Evolutionary conservation across 2,329 filamentous ascomycete genomes (phyloP).

Genomic region (Botrytis fragariae): DNA sequence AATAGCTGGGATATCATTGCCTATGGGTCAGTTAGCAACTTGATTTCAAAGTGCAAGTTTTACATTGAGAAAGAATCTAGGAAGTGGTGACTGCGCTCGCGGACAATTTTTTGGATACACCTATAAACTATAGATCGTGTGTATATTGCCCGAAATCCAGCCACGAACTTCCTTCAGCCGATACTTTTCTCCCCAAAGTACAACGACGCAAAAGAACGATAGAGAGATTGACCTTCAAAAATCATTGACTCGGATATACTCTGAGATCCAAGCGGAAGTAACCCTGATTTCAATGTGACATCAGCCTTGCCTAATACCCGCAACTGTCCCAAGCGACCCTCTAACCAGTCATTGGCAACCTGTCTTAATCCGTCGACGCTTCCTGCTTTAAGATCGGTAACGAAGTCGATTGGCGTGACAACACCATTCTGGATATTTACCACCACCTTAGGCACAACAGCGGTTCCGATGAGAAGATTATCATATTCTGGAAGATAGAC

Average conservation of each 20-base stretch:
- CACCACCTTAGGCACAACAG: conserved; percentile 70
- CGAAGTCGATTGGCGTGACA: conserved; percentile 73
- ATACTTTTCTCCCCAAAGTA: conserved; percentile 59
- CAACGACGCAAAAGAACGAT: conserved; percentile 58
- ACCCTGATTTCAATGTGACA: conserved; percentile 72
- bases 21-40: conserved; percentile 42
- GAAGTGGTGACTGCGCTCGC: conserved; percentile 11
- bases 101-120: conserved; percentile 21
- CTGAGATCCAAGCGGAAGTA: conserved; percentile 77
- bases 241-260: conserved; percentile 69
- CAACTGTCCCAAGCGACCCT: conserved; percentile 70
- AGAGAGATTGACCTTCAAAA: conserved; percentile 80
- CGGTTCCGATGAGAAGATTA: conserved; percentile 73
- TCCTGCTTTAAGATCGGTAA: conserved; percentile 73
- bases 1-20: conserved; percentile 68
- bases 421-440: conserved; percentile 76
- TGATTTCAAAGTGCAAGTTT: background rate
- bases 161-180: conserved; percentile 33
- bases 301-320: conserved; percentile 71
- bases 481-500: conserved; percentile 83
- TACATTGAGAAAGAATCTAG: background rate
- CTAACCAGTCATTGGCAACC: conserved; percentile 85
- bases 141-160: conserved; percentile 20
- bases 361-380: conserved; percentile 72
- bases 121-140: conserved; percentile 26